Conservation (phyloP, 805 yeast genomes). For the Myxozyma geophila region DNA sequence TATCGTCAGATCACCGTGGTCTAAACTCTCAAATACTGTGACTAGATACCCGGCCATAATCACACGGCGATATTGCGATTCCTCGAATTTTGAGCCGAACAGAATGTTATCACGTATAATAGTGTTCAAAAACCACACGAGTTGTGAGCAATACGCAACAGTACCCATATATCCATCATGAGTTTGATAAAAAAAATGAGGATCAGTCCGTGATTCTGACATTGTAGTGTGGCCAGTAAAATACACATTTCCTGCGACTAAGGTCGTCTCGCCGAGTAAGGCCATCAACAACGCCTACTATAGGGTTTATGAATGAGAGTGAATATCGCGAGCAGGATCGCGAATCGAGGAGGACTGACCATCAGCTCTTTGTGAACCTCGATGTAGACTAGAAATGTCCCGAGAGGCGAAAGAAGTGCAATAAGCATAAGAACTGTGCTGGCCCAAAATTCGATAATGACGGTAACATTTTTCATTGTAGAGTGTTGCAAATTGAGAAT, state of each 20-base stretch:
- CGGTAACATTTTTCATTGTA: slow-evolving; percentile 4
- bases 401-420: slow-evolving; percentile 20
- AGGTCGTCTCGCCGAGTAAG: slow-evolving; percentile 79
- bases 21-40: slow-evolving; percentile 83
- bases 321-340: slow-evolving; percentile 63
- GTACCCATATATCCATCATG: slow-evolving; percentile 86
- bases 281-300: slow-evolving; percentile 84
- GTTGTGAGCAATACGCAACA: slow-evolving; percentile 48
- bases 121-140: slow-evolving; percentile 93
- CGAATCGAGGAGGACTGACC: slow-evolving; percentile 77
- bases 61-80: slow-evolving; percentile 74
- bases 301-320: slow-evolving; percentile 75
- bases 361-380: slow-evolving; percentile 49
- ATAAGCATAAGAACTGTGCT: slow-evolving; percentile 52
- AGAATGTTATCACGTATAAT: slow-evolving; percentile 81
- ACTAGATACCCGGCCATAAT: slow-evolving; percentile 84
- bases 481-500: neutral
- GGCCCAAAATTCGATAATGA: slow-evolving; percentile 47
- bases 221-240: slow-evolving; percentile 71
- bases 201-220: slow-evolving; percentile 54
- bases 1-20: slow-evolving; percentile 89
- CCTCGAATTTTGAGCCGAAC: slow-evolving; percentile 79
- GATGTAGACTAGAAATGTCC: slow-evolving; percentile 29
- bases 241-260: slow-evolving; percentile 62
- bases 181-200: no score